phyloP scores from a whole-genome alignment of 495 filamentous ascomycete species.

The Penicillium atrosanguineum region DNA sequence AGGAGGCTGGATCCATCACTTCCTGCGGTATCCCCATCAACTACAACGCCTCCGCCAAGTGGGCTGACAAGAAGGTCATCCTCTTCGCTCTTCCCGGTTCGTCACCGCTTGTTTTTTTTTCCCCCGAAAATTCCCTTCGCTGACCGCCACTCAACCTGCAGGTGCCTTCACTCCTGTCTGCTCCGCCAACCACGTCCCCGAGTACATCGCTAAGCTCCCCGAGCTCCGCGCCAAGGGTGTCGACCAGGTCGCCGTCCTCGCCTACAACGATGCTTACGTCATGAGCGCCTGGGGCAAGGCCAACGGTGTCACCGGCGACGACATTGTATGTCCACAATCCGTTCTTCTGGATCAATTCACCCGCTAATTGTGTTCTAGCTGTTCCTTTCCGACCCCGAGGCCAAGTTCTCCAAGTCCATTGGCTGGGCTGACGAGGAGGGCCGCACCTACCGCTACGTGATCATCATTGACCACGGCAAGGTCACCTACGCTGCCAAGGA shows the following conservation, averaged over 20 bases:
- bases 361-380: conserved; percentile 47
- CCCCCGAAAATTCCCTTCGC: conserved; percentile 17
- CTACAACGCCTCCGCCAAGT: conserved; percentile 85
- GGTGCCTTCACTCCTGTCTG: conserved; percentile 91
- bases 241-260: conserved; percentile 79
- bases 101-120: conserved; percentile 24
- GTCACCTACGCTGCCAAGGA: conserved; percentile 84
- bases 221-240: conserved; percentile 81
- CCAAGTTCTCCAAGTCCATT: conserved; percentile 74
- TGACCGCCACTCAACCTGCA: conserved; percentile 37
- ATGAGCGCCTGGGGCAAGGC: conserved; percentile 97
- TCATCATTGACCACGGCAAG: conserved; percentile 88
- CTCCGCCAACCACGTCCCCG: conserved; percentile 80
- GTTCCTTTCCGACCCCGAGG: conserved; percentile 79
- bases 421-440: conserved; percentile 77
- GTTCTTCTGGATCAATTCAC: not conserved
- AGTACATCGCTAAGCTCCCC: conserved; percentile 72
- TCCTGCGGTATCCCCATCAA: conserved; percentile 75
- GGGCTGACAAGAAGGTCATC: conserved; percentile 84
- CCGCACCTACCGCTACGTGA: conserved; percentile 76
- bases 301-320: conserved; percentile 75
- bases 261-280: conserved; percentile 87
- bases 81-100: conserved; percentile 80
- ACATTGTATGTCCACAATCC: conserved; percentile 57
- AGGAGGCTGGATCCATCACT: conserved; percentile 61